Evolutionary conservation across 2,329 filamentous ascomycete species (phyloP), one percentile per base, ranked within the genome.

Genomic region (Pestalotiopsis sp.): DNA sequence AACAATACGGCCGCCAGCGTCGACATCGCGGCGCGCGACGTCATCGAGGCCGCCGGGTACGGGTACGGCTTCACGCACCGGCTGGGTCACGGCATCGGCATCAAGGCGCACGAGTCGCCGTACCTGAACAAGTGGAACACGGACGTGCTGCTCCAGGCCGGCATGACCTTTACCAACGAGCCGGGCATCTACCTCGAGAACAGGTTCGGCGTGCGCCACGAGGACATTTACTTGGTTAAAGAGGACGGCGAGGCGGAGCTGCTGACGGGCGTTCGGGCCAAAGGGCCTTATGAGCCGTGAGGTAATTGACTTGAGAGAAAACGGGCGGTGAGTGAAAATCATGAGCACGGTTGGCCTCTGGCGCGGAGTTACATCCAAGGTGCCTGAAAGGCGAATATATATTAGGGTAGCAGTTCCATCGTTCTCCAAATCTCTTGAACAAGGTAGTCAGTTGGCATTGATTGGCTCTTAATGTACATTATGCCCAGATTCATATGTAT

Each of bases 21-120:
- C 2, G 89, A 91, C 69, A 83, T 91, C 56, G 88, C 89, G 1
- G 89, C 89, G 5, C 82, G 88, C 1, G 78, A 78, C 0, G 81
- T 91, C 23, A 91, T 91, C 64, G 82, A 85, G 13, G 76, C 84
- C 12, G 88, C 87, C 0, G 88, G 88, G 0, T 91, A 91, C 69
- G 87, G 86, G 0, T 79, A 84, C 23, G 82, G 82, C 0, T 91
- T 91, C 70, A 91, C 88, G 1, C 89, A 91, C 71, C 83, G 89
- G 1, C 80, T 91, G 1, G 89, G 89, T 1, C 89, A 91, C 72
- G 86, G 89, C 1, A 90, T 91, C 62, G 89, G 89, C 0, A 90
- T 91, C 74, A 91, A 91, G 77, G 88, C 88, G 1, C 89, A 91
- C 71, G 89, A 91, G 74, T 88, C 86, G 38, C 89, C 88, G 0